Evolutionary conservation across 2,329 filamentous ascomycete species (phyloP), one percentile per base, ranked within the genome.

Genomic region (Pseudovirgaria hyperparasitica): DNA sequence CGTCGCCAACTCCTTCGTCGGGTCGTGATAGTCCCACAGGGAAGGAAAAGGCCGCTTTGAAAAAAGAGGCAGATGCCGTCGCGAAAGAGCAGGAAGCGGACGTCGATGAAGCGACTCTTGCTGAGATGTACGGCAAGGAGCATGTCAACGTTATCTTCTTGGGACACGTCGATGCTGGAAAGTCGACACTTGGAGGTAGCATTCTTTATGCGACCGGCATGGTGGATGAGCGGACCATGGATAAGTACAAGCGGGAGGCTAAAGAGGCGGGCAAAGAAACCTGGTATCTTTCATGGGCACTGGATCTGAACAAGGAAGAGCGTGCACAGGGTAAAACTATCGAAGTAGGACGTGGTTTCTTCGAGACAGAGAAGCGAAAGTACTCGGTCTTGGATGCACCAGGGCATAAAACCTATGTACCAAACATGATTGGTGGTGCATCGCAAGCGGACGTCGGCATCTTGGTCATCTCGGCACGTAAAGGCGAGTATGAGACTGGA

Each of bases 161-260:
- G 48, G 87, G 90, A 27, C 90, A 98, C 67, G 92, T 98, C 45
- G 90, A 98, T 63, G 90, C 90, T 27, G 90, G 90, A 43, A 98
- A 98, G 63, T 94, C 85, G 20, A 98, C 90, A 3, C 68, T 98
- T 5, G 90, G 90, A 50, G 90, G 90, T 26, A 82, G 82, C 27
- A 92, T 98, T 37, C 67, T 98, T 9, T 93, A 90, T 54, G 75
- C 74, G 27, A 94, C 87, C 5, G 90, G 90, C 34, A 98, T 96
- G 90, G 90, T 98, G n/a, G 92, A 98, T 48, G 85, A 98, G 59
- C 75, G 90, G 52, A 98, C 90, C 19, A 73, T 98, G 67, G 90
- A 98, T 28, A 98, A 98, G 61, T 93, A 93, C 67, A 93, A 87
- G 70, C 75, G 73, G 43, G 92, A 98, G 47, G 87, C 90, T 26